These are phyloP conservation scores for Fusarium equiseti DNA, from an alignment of 2,329 filamentous ascomycete genomes.

Conservation along the genomic window DNA sequence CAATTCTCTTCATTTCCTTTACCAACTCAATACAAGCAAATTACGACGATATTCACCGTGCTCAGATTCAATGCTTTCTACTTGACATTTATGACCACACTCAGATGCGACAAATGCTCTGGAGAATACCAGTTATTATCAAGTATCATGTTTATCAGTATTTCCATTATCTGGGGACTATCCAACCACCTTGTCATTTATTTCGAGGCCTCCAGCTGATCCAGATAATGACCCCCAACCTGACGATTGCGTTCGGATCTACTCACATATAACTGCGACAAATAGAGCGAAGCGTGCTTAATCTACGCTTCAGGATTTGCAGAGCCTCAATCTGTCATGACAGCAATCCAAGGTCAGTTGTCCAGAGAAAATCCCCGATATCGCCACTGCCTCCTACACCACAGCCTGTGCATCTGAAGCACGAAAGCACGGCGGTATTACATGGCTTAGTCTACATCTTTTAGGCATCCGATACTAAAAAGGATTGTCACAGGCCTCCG, in stretches of 20 bases:
- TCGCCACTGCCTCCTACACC: not conserved
- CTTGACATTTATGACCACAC: not conserved
- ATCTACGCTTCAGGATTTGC: too few relatives aligned
- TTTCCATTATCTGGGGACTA: accelerated
- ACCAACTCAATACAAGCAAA: not conserved
- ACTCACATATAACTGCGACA: too few relatives aligned
- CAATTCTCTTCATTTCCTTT: not conserved
- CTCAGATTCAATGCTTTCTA: too few relatives aligned
- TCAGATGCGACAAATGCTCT: too few relatives aligned
- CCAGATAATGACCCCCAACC: not conserved
- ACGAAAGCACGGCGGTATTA: not conserved
- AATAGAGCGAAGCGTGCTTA: not conserved
- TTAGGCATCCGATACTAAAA: not conserved
- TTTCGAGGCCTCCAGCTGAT: not conserved
- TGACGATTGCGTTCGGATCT: too few relatives aligned
- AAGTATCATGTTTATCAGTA: accelerated
- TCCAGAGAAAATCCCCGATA: not conserved
- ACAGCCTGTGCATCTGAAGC: not conserved
- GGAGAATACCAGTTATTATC: accelerated
- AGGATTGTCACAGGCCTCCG: not conserved
- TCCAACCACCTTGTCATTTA: not conserved
- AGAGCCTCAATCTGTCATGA: not conserved
- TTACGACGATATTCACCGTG: not conserved
- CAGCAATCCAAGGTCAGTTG: not conserved
- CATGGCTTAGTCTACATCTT: not conserved